phyloP scores from a whole-genome alignment of 441 rosid species.

The Lepidium campestre region DNA sequence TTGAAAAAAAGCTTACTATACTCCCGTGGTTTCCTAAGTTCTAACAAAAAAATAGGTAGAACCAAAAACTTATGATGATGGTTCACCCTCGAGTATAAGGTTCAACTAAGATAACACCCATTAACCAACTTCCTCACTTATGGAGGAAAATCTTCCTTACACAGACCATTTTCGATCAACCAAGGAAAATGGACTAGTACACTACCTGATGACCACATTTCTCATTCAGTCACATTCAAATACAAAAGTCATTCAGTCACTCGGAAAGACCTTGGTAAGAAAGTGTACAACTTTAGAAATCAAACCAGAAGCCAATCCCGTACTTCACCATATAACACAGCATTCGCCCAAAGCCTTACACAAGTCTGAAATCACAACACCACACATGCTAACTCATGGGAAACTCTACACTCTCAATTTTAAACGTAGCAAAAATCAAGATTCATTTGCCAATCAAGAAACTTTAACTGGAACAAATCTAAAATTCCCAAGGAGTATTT shows the following conservation, averaged over 20 bases:
- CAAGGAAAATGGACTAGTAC: neutral
- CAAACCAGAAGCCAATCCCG: neutral
- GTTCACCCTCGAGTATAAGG: neutral
- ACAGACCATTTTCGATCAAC: neutral
- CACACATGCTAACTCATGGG: neutral
- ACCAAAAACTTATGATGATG: neutral
- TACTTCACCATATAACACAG: neutral
- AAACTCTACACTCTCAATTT: neutral
- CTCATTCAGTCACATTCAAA: neutral
- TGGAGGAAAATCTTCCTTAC: neutral
- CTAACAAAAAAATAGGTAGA: neutral
- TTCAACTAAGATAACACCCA: neutral
- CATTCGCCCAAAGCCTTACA: neutral
- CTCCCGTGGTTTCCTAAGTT: neutral
- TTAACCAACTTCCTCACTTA: neutral
- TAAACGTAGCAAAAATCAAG: neutral
- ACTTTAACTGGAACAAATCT: neutral
- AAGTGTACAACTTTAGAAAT: neutral
- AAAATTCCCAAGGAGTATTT: neutral
- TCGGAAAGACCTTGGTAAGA: neutral
- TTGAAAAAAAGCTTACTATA: neutral
- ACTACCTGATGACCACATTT: neutral
- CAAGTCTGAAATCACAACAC: neutral
- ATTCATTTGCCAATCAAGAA: neutral
- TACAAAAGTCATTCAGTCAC: neutral